A percentile compares a stretch with the other conserved stretches of the same genome.
Conservation (phyloP, 768 basidiomycete species). For the Tricholoma flavovirens region DNA sequence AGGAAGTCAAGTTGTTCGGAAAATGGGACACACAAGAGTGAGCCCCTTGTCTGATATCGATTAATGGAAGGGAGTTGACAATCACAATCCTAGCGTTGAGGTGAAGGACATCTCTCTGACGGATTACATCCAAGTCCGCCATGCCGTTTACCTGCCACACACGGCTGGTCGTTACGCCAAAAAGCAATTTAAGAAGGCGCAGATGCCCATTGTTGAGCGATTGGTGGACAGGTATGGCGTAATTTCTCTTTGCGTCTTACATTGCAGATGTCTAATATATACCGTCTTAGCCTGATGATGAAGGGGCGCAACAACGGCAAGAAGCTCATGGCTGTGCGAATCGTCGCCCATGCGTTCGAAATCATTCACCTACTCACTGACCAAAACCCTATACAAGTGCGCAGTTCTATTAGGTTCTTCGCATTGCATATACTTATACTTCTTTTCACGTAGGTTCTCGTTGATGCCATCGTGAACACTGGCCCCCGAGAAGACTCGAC, state of each 20-base stretch:
- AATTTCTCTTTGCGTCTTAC: constrained; percentile 19
- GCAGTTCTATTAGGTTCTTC: constrained; percentile 13
- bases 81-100: constrained; percentile 62
- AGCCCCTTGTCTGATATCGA: constrained; percentile 24
- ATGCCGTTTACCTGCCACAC: constrained; percentile 96
- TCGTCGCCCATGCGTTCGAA: constrained; percentile 98
- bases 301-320: constrained; percentile 99
- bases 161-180: constrained; percentile 99
- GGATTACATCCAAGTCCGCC: constrained; percentile 99
- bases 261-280: background rate
- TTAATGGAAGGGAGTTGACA: background rate
- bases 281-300: constrained; percentile 85
- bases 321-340: constrained; percentile 97
- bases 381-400: constrained; percentile 98
- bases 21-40: constrained; percentile 99
- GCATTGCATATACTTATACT: background rate
- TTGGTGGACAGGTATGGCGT: constrained; percentile 81
- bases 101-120: constrained; percentile 99
- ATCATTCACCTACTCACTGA: constrained; percentile 99
- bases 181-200: constrained; percentile 99
- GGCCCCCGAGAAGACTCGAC: constrained; percentile 99
- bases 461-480: constrained; percentile 99
- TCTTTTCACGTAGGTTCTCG: constrained; percentile 58
- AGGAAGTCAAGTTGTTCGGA: constrained; percentile 94
- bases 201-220: constrained; percentile 99